Evolutionary conservation across 192 early-diverging fungal species (phyloP), one percentile per base, ranked within the genome.

Genomic region (Backusella morwellensis): DNA sequence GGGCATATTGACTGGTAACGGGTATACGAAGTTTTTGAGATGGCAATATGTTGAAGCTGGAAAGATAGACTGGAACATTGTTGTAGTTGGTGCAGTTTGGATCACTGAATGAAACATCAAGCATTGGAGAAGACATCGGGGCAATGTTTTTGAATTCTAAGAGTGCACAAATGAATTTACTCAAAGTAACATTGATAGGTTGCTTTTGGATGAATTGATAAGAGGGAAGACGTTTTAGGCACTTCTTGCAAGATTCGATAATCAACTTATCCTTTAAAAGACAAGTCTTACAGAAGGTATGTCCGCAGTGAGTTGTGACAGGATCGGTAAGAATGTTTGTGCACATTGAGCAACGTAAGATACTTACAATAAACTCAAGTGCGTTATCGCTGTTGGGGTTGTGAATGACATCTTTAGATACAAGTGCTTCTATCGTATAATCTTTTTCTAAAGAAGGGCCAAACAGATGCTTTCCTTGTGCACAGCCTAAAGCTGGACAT

Each of bases 261-360:
- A 26, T 40, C 12, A 75, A 21, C 26, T 68, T 75, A 12, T 66
- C 29, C 12, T 68, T 66, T 2, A 75, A 41, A 19, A 75, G 35
- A n/a, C 74, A 75, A 17, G 67, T 7, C 68, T 66, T 75, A 47
- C 74, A 75, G 15, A 75, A 75, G 4, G 74, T 75, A 34, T 75
- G 74, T 23, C 74, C 74, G n/a, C 74, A 75, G 17, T 75, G 74
- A 21, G 38, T 75, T 19, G 74, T 75, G 1, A 75, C 40, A 44
- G 74, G 74, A 17, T 67, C 21, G 11, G 19, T 17, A 3, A 75
- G 11, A 26, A 44, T 67, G 32, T 75, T 66, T 15, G 52, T 42
- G 12, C 66, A 41, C 17, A 63, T 66, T 21, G 35, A 29, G 29
- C 74, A 75, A 47, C 42, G 41, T 38, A 75, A 42, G 0, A 41